Evolutionary conservation across 129 eudicot genomes (phyloP).

Genomic region (Flaveria linearis): DNA sequence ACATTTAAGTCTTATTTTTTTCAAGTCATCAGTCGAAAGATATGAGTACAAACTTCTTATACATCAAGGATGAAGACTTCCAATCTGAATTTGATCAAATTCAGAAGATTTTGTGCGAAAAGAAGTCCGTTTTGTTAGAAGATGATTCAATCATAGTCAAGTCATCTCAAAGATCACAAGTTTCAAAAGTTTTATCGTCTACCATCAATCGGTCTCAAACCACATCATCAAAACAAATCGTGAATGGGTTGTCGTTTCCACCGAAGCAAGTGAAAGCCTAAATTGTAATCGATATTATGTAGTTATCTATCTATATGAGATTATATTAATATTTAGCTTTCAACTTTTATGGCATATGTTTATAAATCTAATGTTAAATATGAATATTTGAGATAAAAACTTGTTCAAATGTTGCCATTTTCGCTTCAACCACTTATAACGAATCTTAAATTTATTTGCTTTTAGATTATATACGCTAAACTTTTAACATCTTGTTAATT

Average conservation of each 20-base stretch:
- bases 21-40: neutral
- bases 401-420: neutral
- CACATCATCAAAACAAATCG: neutral
- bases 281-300: neutral
- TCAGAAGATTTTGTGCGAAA: neutral
- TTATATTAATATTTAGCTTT: too few species aligned
- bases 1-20: neutral
- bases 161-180: conserved; percentile 10
- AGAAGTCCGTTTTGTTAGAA: conserved; percentile 15
- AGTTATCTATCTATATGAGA: neutral
- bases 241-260: neutral
- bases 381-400: neutral
- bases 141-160: conserved; percentile 20
- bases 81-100: conserved; percentile 35
- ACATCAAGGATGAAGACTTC: conserved; percentile 34
- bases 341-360: neutral
- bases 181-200: neutral
- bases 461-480: too few species aligned
- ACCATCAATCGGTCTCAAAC: neutral
- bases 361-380: neutral
- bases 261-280: neutral
- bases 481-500: too few species aligned
- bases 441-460: too few species aligned
- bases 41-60: conserved; percentile 25
- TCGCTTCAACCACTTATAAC: too few species aligned